These are phyloP conservation scores for Agrocybe pediades DNA, from an alignment of 768 basidiomycete genomes.

Conservation along the genomic window DNA sequence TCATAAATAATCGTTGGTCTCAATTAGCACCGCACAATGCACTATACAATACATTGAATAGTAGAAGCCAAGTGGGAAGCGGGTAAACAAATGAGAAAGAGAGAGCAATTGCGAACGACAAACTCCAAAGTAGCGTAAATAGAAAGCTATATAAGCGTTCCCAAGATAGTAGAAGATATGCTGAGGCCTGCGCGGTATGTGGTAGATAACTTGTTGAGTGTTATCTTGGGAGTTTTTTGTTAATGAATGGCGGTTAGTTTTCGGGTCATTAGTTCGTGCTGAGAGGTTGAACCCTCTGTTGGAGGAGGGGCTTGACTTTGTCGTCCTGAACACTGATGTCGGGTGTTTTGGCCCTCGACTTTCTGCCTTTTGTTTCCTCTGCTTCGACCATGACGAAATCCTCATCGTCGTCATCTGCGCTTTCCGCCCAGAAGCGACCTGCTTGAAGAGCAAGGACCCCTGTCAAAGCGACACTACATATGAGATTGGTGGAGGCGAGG, in stretches of 20 bases:
- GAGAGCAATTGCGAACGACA: neutral
- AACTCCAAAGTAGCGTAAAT: constrained; percentile 2
- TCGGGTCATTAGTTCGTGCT: constrained; percentile 10
- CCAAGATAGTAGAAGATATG: neutral
- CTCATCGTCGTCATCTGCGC: constrained; percentile 61
- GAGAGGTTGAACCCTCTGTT: constrained; percentile 25
- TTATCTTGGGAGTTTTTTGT: constrained; percentile 1
- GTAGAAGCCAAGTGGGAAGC: constrained; percentile 1
- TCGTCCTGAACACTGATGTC: constrained; percentile 29
- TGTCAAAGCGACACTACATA: constrained; percentile 86
- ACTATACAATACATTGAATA: constrained; percentile 8
- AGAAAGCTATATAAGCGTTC: neutral
- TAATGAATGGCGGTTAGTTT: neutral
- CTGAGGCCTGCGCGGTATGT: neutral
- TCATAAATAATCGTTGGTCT: constrained; percentile 1
- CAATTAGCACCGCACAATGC: constrained; percentile 3
- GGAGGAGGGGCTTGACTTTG: constrained; percentile 29
- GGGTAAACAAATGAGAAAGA: constrained; percentile 2
- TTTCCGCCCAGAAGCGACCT: constrained; percentile 84
- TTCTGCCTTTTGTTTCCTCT: constrained; percentile 21
- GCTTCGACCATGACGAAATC: constrained; percentile 30
- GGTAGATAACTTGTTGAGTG: neutral
- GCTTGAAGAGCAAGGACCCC: constrained; percentile 86
- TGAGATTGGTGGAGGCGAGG: constrained; percentile 81
- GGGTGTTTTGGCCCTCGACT: constrained; percentile 33